A percentile compares a stretch with the other conserved stretches of the same genome.
Evolutionary conservation across 1,284 basidiomycete genomes (phyloP).

Genomic region (Trichosporon ovoides): DNA sequence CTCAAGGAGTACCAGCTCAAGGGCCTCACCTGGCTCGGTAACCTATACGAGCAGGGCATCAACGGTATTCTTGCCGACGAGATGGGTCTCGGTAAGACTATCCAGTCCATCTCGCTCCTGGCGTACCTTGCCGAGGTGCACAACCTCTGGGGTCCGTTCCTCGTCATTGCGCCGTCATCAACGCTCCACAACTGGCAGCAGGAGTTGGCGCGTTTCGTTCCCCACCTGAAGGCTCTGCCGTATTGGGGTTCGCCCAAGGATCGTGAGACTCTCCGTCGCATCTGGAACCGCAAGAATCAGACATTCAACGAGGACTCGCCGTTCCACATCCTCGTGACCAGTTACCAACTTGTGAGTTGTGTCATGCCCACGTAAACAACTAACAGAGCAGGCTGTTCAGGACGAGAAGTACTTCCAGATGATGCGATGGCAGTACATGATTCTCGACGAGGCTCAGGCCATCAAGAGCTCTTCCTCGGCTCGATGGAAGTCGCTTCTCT

Average conservation of each 20-base stretch:
- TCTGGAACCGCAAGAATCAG: constrained; percentile 98
- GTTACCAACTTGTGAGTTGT: constrained; percentile 84
- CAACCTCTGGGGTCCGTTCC: constrained; percentile 98
- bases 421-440: constrained; percentile 99
- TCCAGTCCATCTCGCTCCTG: constrained; percentile 95
- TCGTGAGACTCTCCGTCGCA: constrained; percentile 86
- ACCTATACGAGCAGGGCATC: constrained; percentile 97
- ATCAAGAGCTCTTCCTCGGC: constrained; percentile 98
- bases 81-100: constrained; percentile 98
- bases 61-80: constrained; percentile 98
- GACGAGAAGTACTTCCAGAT: constrained; percentile 98
- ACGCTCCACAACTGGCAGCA: constrained; percentile 99
- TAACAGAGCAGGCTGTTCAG: constrained; percentile 69
- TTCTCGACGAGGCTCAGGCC: constrained; percentile 97
- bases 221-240: constrained; percentile 85
- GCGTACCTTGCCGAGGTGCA: constrained; percentile 96
- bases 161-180: constrained; percentile 97
- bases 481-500: constrained; percentile 94
- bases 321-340: constrained; percentile 95
- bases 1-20: constrained; percentile 99
- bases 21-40: constrained; percentile 96
- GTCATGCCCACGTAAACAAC: too few species aligned
- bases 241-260: constrained; percentile 99
- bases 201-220: constrained; percentile 93
- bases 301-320: constrained; percentile 92